Evolutionary conservation across 1,284 basidiomycete species (phyloP), one percentile per base, ranked within the genome.

Genomic region (Malassezia globosa): DNA sequence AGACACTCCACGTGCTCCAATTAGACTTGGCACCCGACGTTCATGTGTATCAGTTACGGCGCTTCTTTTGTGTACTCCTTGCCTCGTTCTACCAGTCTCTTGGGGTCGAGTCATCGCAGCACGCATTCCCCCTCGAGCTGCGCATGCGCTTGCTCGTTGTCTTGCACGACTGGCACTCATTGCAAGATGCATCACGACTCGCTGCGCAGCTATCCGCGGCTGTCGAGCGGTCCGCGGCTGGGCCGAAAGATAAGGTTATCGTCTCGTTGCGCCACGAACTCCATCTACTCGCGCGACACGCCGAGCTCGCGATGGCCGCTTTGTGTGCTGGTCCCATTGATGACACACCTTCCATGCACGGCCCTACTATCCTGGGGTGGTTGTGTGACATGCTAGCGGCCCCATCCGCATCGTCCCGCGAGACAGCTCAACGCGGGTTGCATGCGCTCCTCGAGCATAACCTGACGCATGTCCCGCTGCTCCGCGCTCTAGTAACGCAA

Each of bases 141-240:
- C 82, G 87, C 60, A 76, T 88, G 7, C 79, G 82, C 7, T 75
- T 95, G 42, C 94, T 87, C 72, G 80, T 83, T 37, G 75, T 88
- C 35, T 90, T 88, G 63, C 85, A 88, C 69, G 88, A 92, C 60
- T 95, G 90, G 90, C 92, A 89, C 69, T 82, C 29, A 85, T 59
- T 78, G 85, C 6, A 79, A 81, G 39, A 80, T 86, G 60, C 79
- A 81, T 1, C 85, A 53, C 75, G 85, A 43, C 75, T 85, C 39
- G 78, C 82, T 22, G 72, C 79, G 43, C 87, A 87, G 78, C 80
- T 87, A 57, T 80, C 80, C 53, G 78, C 80, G 7, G 82, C 82
- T 0, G 80, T 79, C 0, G 79, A 74, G 25, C 70, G 70, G 21
- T 74, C 75, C 48, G 63, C 71, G 25, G 14, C 21, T 3, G 10